Percentiles rank a stretch among this genome's conserved stretches.
Conservation (phyloP, 228 moss, liverwort and hornwort species). For the Sphagnum magellanicum region DNA sequence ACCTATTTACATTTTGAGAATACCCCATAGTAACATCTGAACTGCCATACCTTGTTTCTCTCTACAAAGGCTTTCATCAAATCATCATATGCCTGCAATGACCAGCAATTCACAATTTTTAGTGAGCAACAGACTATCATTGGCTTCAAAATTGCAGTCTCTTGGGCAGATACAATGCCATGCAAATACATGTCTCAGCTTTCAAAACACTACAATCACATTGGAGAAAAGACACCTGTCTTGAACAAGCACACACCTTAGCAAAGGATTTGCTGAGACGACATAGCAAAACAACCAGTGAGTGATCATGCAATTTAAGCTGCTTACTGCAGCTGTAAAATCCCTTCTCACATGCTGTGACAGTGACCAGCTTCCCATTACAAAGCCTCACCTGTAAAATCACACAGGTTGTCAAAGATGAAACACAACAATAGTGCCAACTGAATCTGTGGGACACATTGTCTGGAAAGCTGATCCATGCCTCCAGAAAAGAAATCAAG, state of each 20-base stretch:
- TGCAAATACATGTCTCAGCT: not conserved
- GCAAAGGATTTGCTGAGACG: slow-evolving; percentile 51
- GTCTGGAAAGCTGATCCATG: too few species aligned
- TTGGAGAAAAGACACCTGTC: too few species aligned
- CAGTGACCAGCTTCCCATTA: slow-evolving; percentile 59
- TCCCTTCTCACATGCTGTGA: slow-evolving; percentile 39
- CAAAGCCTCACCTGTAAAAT: slow-evolving; percentile 32
- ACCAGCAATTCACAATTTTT: not conserved
- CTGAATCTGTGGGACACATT: too few species aligned
- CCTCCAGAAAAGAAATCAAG: too few species aligned
- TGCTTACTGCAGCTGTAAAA: slow-evolving; percentile 46
- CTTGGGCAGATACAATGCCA: too few species aligned
- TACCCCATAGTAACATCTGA: not conserved
- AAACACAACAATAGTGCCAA: not conserved
- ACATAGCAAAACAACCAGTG: slow-evolving; percentile 43
- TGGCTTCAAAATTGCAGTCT: not conserved
- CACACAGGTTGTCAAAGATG: not conserved
- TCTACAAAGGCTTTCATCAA: slow-evolving; percentile 59
- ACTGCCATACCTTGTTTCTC: slow-evolving; percentile 43
- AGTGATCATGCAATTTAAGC: slow-evolving; percentile 29
- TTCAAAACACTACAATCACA: not conserved
- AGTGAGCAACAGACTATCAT: not conserved
- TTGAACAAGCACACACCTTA: slow-evolving; percentile 25
- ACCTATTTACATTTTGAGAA: too few species aligned
- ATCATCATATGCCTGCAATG: slow-evolving; percentile 61